Conservation (phyloP, 176 grass and related monocot species). For the Coix lacrymajobi region DNA sequence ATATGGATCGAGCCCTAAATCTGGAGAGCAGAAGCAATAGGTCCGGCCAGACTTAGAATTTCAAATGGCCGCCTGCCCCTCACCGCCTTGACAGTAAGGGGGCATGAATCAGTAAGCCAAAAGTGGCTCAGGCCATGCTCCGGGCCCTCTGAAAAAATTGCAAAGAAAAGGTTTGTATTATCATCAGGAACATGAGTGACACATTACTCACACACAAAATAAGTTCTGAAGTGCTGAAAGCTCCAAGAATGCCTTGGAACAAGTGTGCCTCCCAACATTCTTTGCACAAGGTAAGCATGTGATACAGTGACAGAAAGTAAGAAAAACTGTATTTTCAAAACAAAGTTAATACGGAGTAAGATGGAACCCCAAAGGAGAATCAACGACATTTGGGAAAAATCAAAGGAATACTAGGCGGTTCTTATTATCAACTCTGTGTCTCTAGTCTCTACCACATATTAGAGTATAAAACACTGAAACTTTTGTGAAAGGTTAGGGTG, state of each 20-base stretch:
- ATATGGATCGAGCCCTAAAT: slow-evolving; percentile 41
- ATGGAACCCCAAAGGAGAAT: neutral
- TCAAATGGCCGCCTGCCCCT: slow-evolving; percentile 65
- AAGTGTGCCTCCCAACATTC: neutral
- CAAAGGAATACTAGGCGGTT: neutral
- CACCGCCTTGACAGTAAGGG: slow-evolving; percentile 66
- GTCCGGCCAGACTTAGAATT: slow-evolving; percentile 75
- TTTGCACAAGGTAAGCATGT: neutral
- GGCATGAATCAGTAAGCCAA: slow-evolving; percentile 97
- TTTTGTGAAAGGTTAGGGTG: neutral
- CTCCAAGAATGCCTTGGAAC: neutral
- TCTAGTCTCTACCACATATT: neutral
- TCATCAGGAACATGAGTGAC: neutral
- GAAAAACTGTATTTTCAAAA: neutral
- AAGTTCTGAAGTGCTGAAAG: neutral
- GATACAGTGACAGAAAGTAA: neutral
- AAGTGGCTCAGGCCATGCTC: slow-evolving; percentile 70
- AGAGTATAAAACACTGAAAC: neutral
- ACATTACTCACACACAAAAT: neutral
- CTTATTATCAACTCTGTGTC: neutral
- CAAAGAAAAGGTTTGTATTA: neutral
- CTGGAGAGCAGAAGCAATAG: slow-evolving; percentile 80
- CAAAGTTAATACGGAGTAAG: neutral
- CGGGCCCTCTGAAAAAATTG: slow-evolving; percentile 49
- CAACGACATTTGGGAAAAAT: neutral